Evolutionary conservation across 1,284 basidiomycete genomes (phyloP).

Genomic region (Ceratobasidium sp.): DNA sequence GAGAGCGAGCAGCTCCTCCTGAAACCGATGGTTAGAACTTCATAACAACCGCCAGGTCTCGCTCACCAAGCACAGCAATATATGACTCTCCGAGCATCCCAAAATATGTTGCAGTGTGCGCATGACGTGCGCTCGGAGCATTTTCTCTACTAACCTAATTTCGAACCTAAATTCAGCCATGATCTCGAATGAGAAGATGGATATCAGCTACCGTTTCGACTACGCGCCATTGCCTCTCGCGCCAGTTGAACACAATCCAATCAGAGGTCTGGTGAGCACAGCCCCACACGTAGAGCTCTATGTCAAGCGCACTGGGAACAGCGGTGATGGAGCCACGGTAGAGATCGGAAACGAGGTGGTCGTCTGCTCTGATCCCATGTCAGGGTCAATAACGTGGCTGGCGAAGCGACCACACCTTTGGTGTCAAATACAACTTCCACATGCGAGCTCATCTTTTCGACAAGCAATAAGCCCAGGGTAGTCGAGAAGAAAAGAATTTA

Average conservation of each 20-base stretch:
- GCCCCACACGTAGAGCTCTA: slow-evolving; percentile 29
- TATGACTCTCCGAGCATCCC: slow-evolving; percentile 14
- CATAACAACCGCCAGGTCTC: not conserved
- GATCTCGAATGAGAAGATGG: not conserved
- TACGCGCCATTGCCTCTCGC: slow-evolving; percentile 10
- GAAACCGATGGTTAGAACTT: not conserved
- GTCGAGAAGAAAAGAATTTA: too few species aligned
- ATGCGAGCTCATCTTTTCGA: not conserved
- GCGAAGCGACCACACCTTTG: slow-evolving; percentile 3
- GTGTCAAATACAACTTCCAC: slow-evolving; percentile 6
- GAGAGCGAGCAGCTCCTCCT: slow-evolving; percentile 13
- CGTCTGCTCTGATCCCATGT: slow-evolving; percentile 13
- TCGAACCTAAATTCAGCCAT: not conserved
- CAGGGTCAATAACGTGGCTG: not conserved
- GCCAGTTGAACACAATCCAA: slow-evolving; percentile 28
- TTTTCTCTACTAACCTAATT: not conserved
- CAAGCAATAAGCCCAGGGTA: too few species aligned
- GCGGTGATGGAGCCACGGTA: slow-evolving; percentile 28
- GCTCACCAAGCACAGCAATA: slow-evolving; percentile 19
- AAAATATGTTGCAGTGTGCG: slow-evolving; percentile 25
- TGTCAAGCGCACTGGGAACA: slow-evolving; percentile 2
- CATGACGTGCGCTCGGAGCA: slow-evolving; percentile 22
- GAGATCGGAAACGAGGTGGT: slow-evolving; percentile 21
- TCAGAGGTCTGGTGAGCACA: slow-evolving; percentile 21
- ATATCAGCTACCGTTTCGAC: slow-evolving; percentile 11